Percentiles rank a stretch among this genome's conserved stretches.
phyloP scores from a whole-genome alignment of 805 yeast genomes.

The Novakomyces olei region DNA sequence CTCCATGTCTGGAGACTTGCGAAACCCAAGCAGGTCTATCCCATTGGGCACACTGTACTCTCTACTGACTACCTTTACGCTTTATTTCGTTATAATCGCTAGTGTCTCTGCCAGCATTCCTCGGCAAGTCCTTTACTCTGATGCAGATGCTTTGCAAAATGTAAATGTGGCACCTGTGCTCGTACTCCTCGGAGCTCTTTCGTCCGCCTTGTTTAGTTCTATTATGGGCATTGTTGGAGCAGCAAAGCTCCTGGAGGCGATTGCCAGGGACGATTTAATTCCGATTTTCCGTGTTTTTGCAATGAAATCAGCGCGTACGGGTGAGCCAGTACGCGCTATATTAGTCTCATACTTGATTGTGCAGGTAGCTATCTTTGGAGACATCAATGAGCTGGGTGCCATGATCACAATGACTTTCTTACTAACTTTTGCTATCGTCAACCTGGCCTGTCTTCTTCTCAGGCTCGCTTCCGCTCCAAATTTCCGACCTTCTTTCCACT shows the following conservation, averaged over 20 bases:
- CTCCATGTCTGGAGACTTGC: slow-evolving; percentile 87
- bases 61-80: slow-evolving; percentile 45
- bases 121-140: slow-evolving; percentile 49
- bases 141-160: slow-evolving; percentile 69
- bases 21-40: slow-evolving; percentile 66
- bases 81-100: slow-evolving; percentile 60
- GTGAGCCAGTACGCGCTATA: slow-evolving; percentile 42
- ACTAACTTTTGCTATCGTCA: slow-evolving; percentile 87
- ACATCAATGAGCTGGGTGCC: slow-evolving; percentile 82
- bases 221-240: slow-evolving; percentile 94
- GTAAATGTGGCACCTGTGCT: slow-evolving; percentile 45
- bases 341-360: slow-evolving; percentile 60
- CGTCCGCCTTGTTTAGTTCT: slow-evolving; percentile 78
- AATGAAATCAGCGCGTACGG: slow-evolving; percentile 22
- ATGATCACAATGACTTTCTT: slow-evolving; percentile 92
- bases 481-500: slow-evolving; percentile 84
- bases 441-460: slow-evolving; percentile 75
- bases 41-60: slow-evolving; percentile 91
- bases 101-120: slow-evolving; percentile 67
- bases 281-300: slow-evolving; percentile 52
- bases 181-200: slow-evolving; percentile 68
- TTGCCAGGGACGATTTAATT: slow-evolving; percentile 68
- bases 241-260: slow-evolving; percentile 74
- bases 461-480: slow-evolving; percentile 92
- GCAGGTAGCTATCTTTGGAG: slow-evolving; percentile 69